Conservation (phyloP, 371 early-diverging fungal species). For the Homolaphlyctis polyrhiza region DNA sequence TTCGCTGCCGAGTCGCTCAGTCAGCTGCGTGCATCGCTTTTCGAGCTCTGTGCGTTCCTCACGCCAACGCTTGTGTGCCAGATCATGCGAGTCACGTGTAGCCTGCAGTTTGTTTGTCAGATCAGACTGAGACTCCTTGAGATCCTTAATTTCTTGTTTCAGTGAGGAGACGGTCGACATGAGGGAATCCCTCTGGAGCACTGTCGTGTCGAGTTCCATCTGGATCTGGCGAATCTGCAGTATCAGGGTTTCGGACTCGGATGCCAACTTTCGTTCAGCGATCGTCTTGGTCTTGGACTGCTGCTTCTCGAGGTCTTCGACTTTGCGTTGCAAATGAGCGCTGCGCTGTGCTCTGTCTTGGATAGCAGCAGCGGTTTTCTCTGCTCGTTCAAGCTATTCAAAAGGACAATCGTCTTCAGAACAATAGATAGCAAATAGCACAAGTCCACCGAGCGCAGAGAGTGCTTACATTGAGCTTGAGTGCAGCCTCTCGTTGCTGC, state of each 20-base stretch:
- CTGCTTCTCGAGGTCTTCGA: neutral
- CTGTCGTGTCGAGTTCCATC: neutral
- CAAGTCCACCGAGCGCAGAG: too few relatives aligned
- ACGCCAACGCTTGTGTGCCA: neutral
- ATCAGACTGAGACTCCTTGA: neutral
- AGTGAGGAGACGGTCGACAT: neutral
- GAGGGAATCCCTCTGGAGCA: neutral
- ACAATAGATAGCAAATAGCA: too few relatives aligned
- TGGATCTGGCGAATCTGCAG: neutral
- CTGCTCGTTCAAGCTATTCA: constrained; percentile 6
- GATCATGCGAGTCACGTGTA: neutral
- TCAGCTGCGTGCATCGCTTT: neutral
- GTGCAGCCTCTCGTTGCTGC: constrained; percentile 1
- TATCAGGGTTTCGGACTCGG: neutral
- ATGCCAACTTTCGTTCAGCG: neutral
- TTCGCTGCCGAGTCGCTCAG: neutral
- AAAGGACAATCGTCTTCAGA: too few relatives aligned
- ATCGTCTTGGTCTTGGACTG: neutral
- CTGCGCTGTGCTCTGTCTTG: constrained; percentile 3
- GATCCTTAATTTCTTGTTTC: neutral
- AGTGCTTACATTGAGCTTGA: too few relatives aligned
- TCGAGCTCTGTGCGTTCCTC: constrained; percentile 1
- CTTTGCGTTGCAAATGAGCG: neutral
- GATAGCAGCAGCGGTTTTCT: constrained; percentile 2
- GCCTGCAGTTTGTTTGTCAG: neutral